Conservation (phyloP, 2,329 filamentous ascomycete species). For the Colletotrichum kahawae region DNA sequence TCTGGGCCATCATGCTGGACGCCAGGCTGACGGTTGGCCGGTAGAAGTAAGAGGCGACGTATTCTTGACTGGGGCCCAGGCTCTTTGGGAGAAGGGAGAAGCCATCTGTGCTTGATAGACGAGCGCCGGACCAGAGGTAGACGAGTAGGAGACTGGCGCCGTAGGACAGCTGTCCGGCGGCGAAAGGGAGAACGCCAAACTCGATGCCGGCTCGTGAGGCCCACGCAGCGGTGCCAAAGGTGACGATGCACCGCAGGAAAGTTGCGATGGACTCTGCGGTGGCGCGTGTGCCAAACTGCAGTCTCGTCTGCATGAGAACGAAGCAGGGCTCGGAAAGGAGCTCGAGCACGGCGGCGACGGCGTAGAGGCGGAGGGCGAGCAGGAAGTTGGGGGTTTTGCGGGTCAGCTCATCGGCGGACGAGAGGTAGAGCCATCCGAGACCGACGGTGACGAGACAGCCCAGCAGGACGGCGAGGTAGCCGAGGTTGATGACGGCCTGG, state of each 20-base stretch:
- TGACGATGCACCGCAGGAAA: conserved; percentile 75
- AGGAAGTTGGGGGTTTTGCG: conserved; percentile 68
- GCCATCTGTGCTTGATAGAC: conserved; percentile 57
- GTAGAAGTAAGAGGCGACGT: conserved; percentile 68
- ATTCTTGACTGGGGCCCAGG: conserved; percentile 40
- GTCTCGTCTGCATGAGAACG: conserved; percentile 81
- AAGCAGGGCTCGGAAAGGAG: conserved; percentile 88
- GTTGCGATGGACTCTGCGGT: conserved; percentile 84
- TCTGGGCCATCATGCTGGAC: conserved; percentile 85
- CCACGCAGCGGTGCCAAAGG: conserved; percentile 73
- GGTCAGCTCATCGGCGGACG: conserved; percentile 50
- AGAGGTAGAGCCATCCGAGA: conserved; percentile 73
- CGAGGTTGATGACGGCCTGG: conserved; percentile 87
- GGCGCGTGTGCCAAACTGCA: conserved; percentile 81
- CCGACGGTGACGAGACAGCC: conserved; percentile 68
- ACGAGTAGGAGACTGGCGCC: conserved; percentile 70
- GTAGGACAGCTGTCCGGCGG: conserved; percentile 83
- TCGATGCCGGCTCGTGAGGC: conserved; percentile 56
- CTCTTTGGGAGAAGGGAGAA: conserved; percentile 72
- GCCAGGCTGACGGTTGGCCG: conserved; percentile 73
- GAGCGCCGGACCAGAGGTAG: conserved; percentile 68
- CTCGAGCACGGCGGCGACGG: conserved; percentile 68
- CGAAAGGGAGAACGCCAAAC: conserved; percentile 85
- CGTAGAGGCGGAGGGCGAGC: conserved; percentile 59
- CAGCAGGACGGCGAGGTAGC: conserved; percentile 77